Conservation (phyloP, 495 filamentous ascomycete genomes). For the Apodospora peruviana region DNA sequence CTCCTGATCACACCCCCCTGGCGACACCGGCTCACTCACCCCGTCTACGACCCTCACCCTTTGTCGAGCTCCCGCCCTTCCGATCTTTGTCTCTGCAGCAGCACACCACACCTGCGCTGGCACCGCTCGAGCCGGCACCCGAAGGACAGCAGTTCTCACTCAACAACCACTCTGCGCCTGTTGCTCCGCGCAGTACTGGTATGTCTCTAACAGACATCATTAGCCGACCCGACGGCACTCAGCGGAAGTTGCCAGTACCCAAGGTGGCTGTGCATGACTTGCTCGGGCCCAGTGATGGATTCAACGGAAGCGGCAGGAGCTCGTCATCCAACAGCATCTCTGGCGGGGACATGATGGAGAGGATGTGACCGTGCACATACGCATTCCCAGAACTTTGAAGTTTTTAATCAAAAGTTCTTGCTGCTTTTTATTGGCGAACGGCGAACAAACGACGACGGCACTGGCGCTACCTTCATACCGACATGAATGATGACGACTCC, state of each 20-base stretch:
- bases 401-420: too few species aligned
- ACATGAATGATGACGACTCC: conserved; percentile 24
- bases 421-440: too few species aligned
- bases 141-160: conserved; percentile 39
- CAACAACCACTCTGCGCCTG: conserved; percentile 29
- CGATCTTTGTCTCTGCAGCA: conserved; percentile 81
- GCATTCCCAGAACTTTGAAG: neutral
- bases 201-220: conserved; percentile 90
- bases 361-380: conserved; percentile 17
- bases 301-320: conserved; percentile 43
- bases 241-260: conserved; percentile 87
- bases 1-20: conserved; percentile 92
- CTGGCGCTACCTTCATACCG: conserved; percentile 9
- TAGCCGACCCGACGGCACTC: conserved; percentile 75
- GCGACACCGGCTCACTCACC: conserved; percentile 95
- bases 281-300: conserved; percentile 60
- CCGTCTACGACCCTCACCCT: conserved; percentile 70
- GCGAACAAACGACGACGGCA: neutral
- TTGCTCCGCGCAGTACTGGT: conserved; percentile 48
- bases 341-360: conserved; percentile 37
- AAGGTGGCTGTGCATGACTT: conserved; percentile 88
- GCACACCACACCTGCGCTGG: conserved; percentile 67
- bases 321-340: conserved; percentile 43
- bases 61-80: conserved; percentile 74
- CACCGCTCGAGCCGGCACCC: conserved; percentile 82